phyloP scores from a whole-genome alignment of 805 yeast species.

The Metschnikowia corniflorae region DNA sequence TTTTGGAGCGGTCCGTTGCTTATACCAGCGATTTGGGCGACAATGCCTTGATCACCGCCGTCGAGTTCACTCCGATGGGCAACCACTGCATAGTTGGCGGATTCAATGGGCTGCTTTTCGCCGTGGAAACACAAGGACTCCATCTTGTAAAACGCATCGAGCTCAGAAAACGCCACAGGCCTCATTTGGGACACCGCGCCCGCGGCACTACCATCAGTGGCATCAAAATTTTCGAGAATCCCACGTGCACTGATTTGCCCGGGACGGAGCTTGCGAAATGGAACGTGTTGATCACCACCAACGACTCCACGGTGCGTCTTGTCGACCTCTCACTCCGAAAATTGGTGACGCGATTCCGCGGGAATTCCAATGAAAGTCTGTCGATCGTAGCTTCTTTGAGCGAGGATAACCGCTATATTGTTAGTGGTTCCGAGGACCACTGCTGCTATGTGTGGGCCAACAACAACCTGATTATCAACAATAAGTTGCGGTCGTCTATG shows the following conservation, averaged over 20 bases:
- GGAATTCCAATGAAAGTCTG: conserved; percentile 65
- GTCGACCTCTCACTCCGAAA: conserved; percentile 52
- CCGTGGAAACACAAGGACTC: conserved; percentile 63
- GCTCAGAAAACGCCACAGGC: conserved; percentile 26
- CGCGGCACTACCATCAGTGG: conserved; percentile 66
- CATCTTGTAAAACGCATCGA: conserved; percentile 35
- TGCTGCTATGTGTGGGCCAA: conserved; percentile 80
- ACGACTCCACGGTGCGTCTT: conserved; percentile 75
- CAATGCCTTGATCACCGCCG: conserved; percentile 68
- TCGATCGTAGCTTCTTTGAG: conserved; percentile 66
- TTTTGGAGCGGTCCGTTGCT: conserved; percentile 65
- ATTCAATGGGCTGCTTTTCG: conserved; percentile 64
- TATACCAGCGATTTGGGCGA: conserved; percentile 51
- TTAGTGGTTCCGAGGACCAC: conserved; percentile 85
- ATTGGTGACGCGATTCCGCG: conserved; percentile 67
- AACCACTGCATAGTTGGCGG: conserved; percentile 70
- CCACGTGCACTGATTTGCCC: conserved; percentile 8
- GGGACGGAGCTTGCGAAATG: conserved; percentile 18
- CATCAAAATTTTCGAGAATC: conserved; percentile 47
- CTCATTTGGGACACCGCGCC: conserved; percentile 17
- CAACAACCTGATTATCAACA: conserved; percentile 40
- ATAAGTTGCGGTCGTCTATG: conserved; percentile 31
- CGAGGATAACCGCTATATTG: conserved; percentile 54
- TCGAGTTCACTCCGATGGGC: conserved; percentile 64
- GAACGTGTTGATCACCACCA: conserved; percentile 60